Percentiles rank a stretch among this genome's conserved stretches.
phyloP scores from a whole-genome alignment of 306 rosid species.

The Astragalus membranaceus region DNA sequence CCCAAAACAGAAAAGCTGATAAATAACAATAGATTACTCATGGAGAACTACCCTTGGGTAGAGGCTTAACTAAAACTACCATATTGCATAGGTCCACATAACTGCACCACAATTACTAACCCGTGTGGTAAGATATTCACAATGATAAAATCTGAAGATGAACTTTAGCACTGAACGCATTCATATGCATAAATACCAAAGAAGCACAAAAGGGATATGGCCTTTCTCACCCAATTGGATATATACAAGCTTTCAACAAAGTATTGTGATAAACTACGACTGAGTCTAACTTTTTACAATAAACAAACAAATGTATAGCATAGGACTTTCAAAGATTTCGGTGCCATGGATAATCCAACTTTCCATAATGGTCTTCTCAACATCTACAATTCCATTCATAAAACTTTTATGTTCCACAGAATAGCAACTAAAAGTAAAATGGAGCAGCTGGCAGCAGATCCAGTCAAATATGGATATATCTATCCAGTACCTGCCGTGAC shows the following conservation, averaged over 20 bases:
- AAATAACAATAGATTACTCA: not conserved
- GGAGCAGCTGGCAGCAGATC: conserved; percentile 6
- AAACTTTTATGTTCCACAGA: not conserved
- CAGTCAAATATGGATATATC: conserved; percentile 4
- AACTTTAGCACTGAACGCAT: not conserved
- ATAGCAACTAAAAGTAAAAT: not conserved
- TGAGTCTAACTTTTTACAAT: conserved; percentile 16
- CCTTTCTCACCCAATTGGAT: not conserved
- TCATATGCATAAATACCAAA: not conserved
- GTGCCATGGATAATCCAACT: conserved; percentile 14
- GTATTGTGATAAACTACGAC: conserved; percentile 3
- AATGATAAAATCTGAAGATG: not conserved
- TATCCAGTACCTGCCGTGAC: not conserved
- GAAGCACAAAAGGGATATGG: not conserved
- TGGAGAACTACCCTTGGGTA: not conserved
- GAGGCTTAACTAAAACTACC: conserved; percentile 9
- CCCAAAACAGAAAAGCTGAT: not conserved
- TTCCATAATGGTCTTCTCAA: conserved; percentile 4
- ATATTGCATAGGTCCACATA: not conserved
- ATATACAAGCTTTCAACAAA: not conserved
- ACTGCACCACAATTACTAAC: not conserved
- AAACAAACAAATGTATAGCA: not conserved
- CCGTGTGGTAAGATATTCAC: conserved; percentile 15
- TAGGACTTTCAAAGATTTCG: not conserved
- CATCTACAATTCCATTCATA: not conserved